Evolutionary conservation across 495 filamentous ascomycete species (phyloP).

Genomic region (Beverwykella pulmonaria): DNA sequence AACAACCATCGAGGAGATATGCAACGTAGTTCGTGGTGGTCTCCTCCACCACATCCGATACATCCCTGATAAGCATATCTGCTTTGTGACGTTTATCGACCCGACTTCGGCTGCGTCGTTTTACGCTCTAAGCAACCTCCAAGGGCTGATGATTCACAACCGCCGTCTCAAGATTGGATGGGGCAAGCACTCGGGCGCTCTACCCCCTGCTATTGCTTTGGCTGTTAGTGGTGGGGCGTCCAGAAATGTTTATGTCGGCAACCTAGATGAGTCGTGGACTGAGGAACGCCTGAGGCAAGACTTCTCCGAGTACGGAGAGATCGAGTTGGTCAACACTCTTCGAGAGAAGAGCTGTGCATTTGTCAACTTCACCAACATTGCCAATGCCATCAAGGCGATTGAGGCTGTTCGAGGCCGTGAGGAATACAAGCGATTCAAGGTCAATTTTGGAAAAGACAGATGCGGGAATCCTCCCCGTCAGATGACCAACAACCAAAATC

Average conservation of each 20-base stretch:
- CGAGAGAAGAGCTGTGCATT: constrained; percentile 99
- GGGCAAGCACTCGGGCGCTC: constrained; percentile 97
- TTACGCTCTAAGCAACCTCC: constrained; percentile 94
- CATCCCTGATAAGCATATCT: constrained; percentile 99
- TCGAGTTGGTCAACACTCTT: constrained; percentile 93
- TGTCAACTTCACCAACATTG: constrained; percentile 99
- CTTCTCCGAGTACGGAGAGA: constrained; percentile 97
- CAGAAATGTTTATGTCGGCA: constrained; percentile 96
- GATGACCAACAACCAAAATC: constrained; percentile 58
- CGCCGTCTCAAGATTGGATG: constrained; percentile 96
- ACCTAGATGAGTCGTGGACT: constrained; percentile 94
- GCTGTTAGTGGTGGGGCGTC: constrained; percentile 96
- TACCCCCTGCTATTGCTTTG: constrained; percentile 93
- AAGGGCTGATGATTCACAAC: constrained; percentile 99
- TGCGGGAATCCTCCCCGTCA: constrained; percentile 96
- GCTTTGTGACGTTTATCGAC: constrained; percentile 99
- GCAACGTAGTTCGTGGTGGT: constrained; percentile 47
- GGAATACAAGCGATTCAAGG: constrained; percentile 97
- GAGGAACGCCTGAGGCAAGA: constrained; percentile 95
- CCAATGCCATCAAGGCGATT: constrained; percentile 98
- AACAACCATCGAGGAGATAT: constrained; percentile 96
- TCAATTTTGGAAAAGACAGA: constrained; percentile 98
- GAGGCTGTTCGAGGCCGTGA: constrained; percentile 92
- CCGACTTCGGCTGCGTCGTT: constrained; percentile 97
- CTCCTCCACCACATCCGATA: constrained; percentile 93